Evolutionary conservation across 2,329 filamentous ascomycete genomes (phyloP), one percentile per base, ranked within the genome.

Genomic region (Aspergillus aculeatus): DNA sequence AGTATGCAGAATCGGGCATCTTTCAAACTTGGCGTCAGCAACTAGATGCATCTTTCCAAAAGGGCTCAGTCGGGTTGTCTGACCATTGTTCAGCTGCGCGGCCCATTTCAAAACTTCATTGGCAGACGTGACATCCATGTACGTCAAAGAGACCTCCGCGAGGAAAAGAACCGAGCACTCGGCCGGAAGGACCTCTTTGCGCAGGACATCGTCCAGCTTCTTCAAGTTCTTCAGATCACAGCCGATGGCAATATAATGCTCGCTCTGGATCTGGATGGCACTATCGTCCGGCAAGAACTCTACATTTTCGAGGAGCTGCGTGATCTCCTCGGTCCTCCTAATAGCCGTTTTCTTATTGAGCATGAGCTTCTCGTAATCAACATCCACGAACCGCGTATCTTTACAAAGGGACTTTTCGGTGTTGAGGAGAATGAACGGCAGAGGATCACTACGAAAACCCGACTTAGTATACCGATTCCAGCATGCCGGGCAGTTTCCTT

Each of bases 91-190:
- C 53, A 96, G 80, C 11, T 78, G 84, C 57, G 86, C 85, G n/a
- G 90, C 88, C 92, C 92, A 97, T 54, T 81, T 73, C 31, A 97
- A 87, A 9, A 97, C 80, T 16, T 83, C 81, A 77, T 96, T 88
- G 5, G 92, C 87, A 47, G 86, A 86, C 23, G 83, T 74, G 2
- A 86, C 85, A 58, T 92, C 86, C 91, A 96, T 96, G 69, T 96
- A 96, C 0, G 92, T 95, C 47, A 96, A 85, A 3, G 92, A 96
- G 14, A 96, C 92, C 75, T 98, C 94, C 0, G 92, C 92, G 26
- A 92, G 84, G 68, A 95, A 96, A 24, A 97, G 79, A 2, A 96
- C 83, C 2, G 83, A 81, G 60, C 84, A 86, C 7, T 84, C 78
- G 1, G 82, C 71, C 16, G 88, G 71, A 44, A 88, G 79, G 2